Base-by-base conservation (phyloP, 2,329 filamentous ascomycete genomes). In the Colletotrichum tofieldiae region DNA sequence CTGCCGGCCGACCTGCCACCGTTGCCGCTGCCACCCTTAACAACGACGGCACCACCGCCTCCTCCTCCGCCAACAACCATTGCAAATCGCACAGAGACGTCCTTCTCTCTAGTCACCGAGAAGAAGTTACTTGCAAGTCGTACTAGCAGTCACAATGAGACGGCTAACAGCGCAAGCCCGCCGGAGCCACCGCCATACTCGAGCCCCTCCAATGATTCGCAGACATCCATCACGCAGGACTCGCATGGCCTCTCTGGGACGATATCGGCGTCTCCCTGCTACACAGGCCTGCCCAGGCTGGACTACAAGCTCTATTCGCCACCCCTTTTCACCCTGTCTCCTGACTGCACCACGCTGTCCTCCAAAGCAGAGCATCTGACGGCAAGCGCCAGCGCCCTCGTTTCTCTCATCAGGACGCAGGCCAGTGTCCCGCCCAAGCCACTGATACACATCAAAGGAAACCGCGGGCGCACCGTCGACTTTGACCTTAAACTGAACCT, bases 401-500 rank as follows among this genome's bases (percentile, higher is more conserved):
- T 83, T 5, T 78, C 84, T 5, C 80, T 90, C 29, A 77, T 90
- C 35, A 84, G 85, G 45, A 77, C 80, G 41, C 85, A 89, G 67
- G 84, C 87, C 18, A 84, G 84, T 1, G 81, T 90, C 0, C 88
- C 88, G 26, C 88, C 88, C 8, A 90, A 90, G 76, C 87, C 86
- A 0, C 82, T 86, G 73, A 83, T 90, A 29, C 82, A 85, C 65
- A 83, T 90, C 64, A 80, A 80, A 3, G 88, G 88, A 55, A 84
- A 79, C 41, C 83, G 84, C 39, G 80, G 82, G n/a, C 77, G 79
- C 69, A 80, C 77, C 73, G 75, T 86, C 41, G 88, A 90, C 77
- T 90, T 90, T 75, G 83, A 85, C 68, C 78, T 90, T 71, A 86
- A 84, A 76, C 79, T 90, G 52, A 90, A 90, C 77, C 80, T 89